phyloP scores from a whole-genome alignment of 2,329 filamentous ascomycete genomes.

The Colletotrichum salicis region DNA sequence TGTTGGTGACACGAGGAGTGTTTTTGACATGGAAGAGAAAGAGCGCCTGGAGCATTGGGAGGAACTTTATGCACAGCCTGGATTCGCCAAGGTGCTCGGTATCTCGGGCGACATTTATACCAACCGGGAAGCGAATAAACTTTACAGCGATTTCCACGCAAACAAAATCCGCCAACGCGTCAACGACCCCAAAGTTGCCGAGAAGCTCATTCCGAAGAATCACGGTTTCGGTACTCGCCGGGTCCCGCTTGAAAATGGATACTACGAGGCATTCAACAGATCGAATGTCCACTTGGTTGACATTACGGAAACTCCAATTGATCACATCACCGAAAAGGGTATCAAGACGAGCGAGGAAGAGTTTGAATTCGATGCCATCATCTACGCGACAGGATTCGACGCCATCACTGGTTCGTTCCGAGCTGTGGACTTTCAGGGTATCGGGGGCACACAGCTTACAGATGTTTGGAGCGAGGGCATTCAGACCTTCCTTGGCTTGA shows the following conservation, averaged over 20 bases:
- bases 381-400: constrained; percentile 56
- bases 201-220: constrained; percentile 48
- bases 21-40: constrained; percentile 42
- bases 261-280: constrained; percentile 61
- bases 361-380: constrained; percentile 48
- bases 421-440: constrained; percentile 47
- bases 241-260: constrained; percentile 56
- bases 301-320: constrained; percentile 54
- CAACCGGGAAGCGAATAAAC: constrained; percentile 42
- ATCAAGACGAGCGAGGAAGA: constrained; percentile 46
- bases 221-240: constrained; percentile 42
- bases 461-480: constrained; percentile 50
- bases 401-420: constrained; percentile 43
- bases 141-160: constrained; percentile 43
- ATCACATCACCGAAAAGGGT: constrained; percentile 47
- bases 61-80: constrained; percentile 48
- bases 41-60: constrained; percentile 41
- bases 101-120: constrained; percentile 42
- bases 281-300: constrained; percentile 59
- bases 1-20: constrained; percentile 38
- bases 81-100: constrained; percentile 47
- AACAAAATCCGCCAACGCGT: constrained; percentile 49
- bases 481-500: constrained; percentile 54
- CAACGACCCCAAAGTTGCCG: constrained; percentile 47
- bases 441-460: constrained; percentile 38